These are phyloP conservation scores for Boletus rufocinnamomeus DNA, from an alignment of 768 basidiomycete species.

Conservation along the genomic window DNA sequence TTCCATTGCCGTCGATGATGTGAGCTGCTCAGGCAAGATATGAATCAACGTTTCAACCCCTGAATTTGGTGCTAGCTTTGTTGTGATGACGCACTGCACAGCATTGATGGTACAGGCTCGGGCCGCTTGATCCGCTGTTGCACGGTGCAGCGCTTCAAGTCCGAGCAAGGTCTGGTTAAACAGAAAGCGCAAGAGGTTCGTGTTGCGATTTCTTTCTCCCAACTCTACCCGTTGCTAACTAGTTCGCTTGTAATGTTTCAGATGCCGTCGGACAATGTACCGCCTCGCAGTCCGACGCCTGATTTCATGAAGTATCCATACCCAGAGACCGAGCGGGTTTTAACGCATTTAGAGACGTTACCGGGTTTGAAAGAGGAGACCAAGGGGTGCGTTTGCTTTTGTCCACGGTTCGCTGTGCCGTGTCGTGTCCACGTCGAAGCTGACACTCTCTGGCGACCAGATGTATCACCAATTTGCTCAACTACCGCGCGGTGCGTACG, in stretches of 20 bases:
- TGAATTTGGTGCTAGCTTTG: no score
- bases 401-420: no score
- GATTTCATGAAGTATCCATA: slow-evolving; percentile 25
- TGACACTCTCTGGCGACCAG: slow-evolving; percentile 8
- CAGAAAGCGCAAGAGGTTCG: neutral
- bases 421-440: no score
- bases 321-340: slow-evolving; percentile 10
- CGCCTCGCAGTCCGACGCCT: slow-evolving; percentile 1
- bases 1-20: neutral
- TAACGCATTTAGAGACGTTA: slow-evolving; percentile 16
- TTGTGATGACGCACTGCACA: no score
- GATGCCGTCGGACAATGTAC: slow-evolving; percentile 18
- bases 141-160: neutral
- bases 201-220: neutral
- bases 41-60: no score
- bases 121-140: neutral
- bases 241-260: neutral
- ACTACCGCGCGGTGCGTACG: slow-evolving; percentile 29
- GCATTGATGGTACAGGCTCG: no score
- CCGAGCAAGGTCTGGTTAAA: neutral
- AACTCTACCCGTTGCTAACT: neutral
- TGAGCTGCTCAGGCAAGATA: no score
- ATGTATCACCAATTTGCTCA: slow-evolving; percentile 30
- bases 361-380: slow-evolving; percentile 23
- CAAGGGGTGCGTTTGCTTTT: slow-evolving; percentile 14